Conservation (phyloP, 2,329 filamentous ascomycete species). For the Thelonectria discophora region DNA sequence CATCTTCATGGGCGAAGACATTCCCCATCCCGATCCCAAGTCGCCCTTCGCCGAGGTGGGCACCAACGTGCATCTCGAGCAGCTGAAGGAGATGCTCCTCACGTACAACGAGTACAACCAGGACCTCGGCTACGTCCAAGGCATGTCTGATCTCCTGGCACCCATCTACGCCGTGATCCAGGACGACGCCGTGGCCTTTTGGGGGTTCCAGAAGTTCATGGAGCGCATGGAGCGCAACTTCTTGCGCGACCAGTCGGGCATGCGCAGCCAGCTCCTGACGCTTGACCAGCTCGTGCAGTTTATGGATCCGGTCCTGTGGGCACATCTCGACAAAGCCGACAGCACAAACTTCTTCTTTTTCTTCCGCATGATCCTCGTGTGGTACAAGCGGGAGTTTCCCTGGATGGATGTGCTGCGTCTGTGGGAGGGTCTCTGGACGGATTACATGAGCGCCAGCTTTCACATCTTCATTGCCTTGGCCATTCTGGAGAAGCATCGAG, state of each 20-base stretch:
- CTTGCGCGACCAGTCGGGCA: constrained; percentile 92
- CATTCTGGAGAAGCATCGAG: constrained; percentile 94
- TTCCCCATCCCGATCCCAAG: constrained; percentile 93
- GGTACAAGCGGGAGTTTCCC: constrained; percentile 97
- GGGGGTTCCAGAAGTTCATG: constrained; percentile 97
- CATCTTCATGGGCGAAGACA: constrained; percentile 96
- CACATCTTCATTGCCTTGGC: constrained; percentile 94
- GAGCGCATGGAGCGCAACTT: constrained; percentile 98
- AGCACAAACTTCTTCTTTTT: constrained; percentile 99
- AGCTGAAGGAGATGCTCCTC: constrained; percentile 98
- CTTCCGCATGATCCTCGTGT: constrained; percentile 98
- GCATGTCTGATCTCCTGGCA: constrained; percentile 96
- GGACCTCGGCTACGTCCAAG: constrained; percentile 95
- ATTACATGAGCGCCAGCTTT: constrained; percentile 87
- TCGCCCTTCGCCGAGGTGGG: constrained; percentile 93
- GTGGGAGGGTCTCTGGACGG: constrained; percentile 96
- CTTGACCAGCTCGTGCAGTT: constrained; percentile 96
- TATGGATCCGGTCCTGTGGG: constrained; percentile 93
- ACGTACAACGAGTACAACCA: constrained; percentile 99
- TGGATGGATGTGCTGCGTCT: constrained; percentile 87
- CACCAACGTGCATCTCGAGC: constrained; percentile 96
- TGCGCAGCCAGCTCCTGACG: constrained; percentile 89
- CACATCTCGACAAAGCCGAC: constrained; percentile 87
- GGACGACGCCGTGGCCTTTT: constrained; percentile 96
- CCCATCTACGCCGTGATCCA: constrained; percentile 98